A percentile compares a stretch with the other conserved stretches of the same genome.
Evolutionary conservation across 495 filamentous ascomycete species (phyloP).

Genomic region (Aspergillus olivimuriae): DNA sequence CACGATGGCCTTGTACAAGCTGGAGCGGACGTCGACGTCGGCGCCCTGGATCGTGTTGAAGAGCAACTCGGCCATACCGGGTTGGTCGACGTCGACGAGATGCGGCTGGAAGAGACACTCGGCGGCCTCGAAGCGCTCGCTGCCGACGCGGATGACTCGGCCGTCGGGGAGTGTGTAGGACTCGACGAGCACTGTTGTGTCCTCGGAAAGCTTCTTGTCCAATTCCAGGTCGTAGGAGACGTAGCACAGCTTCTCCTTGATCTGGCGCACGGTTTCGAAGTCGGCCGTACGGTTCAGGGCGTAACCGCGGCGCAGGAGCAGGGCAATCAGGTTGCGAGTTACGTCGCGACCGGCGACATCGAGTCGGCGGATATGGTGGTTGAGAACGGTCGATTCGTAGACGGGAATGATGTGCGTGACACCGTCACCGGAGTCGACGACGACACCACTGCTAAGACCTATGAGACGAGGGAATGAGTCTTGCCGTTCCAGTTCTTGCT

Average conservation of each 20-base stretch:
- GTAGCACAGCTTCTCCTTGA: constrained; percentile 99
- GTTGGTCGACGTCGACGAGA: constrained; percentile 94
- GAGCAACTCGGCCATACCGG: constrained; percentile 90
- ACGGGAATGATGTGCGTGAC: constrained; percentile 98
- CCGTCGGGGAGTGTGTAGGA: constrained; percentile 96
- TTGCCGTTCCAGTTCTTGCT: not conserved
- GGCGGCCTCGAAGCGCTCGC: constrained; percentile 94
- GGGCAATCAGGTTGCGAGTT: constrained; percentile 91
- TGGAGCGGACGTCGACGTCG: constrained; percentile 88
- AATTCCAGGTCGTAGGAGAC: constrained; percentile 97
- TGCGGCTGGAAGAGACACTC: constrained; percentile 99
- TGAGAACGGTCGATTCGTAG: constrained; percentile 93
- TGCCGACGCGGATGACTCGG: constrained; percentile 89
- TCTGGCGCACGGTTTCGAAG: constrained; percentile 97
- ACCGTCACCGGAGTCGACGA: constrained; percentile 96
- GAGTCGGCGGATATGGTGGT: constrained; percentile 87
- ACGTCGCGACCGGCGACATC: constrained; percentile 97
- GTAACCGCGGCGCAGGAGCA: constrained; percentile 92
- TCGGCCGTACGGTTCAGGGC: constrained; percentile 97
- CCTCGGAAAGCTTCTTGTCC: constrained; percentile 91
- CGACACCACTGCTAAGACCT: constrained; percentile 92
- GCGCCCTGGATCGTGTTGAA: constrained; percentile 98
- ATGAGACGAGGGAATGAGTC: constrained; percentile 14
- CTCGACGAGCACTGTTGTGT: constrained; percentile 95
- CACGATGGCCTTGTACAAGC: constrained; percentile 94